Percentiles rank a stretch among this genome's conserved stretches.
These are phyloP conservation scores for Lipomyces oligophaga DNA, from an alignment of 805 yeast genomes.

Conservation along the genomic window DNA sequence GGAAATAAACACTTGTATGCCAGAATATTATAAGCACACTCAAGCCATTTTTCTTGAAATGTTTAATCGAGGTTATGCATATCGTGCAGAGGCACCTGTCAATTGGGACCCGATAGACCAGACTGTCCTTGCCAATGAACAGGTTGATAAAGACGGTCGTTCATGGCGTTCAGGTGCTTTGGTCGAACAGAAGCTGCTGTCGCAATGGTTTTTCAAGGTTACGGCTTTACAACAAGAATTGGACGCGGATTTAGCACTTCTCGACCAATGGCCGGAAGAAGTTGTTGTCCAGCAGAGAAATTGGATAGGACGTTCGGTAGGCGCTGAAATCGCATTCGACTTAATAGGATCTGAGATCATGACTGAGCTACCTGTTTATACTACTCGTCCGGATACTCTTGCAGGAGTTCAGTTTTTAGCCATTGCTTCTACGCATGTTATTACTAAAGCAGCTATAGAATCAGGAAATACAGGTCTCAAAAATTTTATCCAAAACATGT, in stretches of 20 bases:
- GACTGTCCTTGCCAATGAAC: conserved; percentile 94
- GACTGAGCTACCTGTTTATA: conserved; percentile 53
- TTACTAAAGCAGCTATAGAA: conserved; percentile 44
- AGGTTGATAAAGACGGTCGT: conserved; percentile 83
- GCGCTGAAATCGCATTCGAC: conserved; percentile 62
- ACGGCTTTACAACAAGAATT: conserved; percentile 73
- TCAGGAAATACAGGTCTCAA: conserved; percentile 42
- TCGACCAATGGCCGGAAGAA: conserved; percentile 80
- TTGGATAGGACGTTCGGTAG: conserved; percentile 90
- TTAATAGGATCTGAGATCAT: conserved; percentile 7
- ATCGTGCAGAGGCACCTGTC: conserved; percentile 79
- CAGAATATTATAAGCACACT: conserved; percentile 89
- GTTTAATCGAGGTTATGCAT: conserved; percentile 75
- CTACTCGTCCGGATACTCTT: conserved; percentile 88
- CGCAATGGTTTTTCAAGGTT: conserved; percentile 92
- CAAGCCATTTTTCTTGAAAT: conserved; percentile 77
- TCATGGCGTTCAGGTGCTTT: conserved; percentile 97
- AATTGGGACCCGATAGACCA: conserved; percentile 98
- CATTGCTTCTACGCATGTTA: conserved; percentile 64
- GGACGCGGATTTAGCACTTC: conserved; percentile 55
- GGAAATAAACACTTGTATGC: conserved; percentile 79
- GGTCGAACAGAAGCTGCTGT: conserved; percentile 75
- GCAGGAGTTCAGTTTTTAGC: conserved; percentile 82
- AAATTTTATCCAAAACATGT: conserved; percentile 44
- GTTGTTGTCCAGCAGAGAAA: conserved; percentile 87